A percentile compares a stretch with the other conserved stretches of the same genome.
Evolutionary conservation across 768 basidiomycete species (phyloP).

Genomic region (Podaxis sp.): DNA sequence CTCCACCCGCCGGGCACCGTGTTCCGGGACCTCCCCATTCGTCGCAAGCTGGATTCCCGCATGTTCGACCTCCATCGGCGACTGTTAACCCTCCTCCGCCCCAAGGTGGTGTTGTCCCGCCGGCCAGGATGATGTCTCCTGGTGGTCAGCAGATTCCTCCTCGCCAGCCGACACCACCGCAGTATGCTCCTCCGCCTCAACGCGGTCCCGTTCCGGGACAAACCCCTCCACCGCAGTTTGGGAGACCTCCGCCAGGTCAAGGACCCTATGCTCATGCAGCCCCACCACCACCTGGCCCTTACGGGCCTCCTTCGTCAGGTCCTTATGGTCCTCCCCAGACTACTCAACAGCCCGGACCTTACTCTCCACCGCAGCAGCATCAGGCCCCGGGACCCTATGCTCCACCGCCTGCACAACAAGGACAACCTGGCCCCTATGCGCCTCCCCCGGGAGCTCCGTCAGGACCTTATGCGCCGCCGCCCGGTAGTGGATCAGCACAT

Average conservation of each 20-base stretch:
- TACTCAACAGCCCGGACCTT: conserved; percentile 17
- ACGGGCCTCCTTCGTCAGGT: conserved; percentile 21
- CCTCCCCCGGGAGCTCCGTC: conserved; percentile 18
- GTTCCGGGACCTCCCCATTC: conserved; percentile 21
- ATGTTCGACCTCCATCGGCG: conserved; percentile 23
- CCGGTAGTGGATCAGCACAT: conserved; percentile 20
- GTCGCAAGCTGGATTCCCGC: conserved; percentile 21
- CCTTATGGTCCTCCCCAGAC: conserved; percentile 19
- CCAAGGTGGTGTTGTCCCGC: conserved; percentile 17
- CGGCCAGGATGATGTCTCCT: conserved; percentile 42
- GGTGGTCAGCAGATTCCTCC: conserved; percentile 17
- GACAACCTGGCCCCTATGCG: conserved; percentile 17
- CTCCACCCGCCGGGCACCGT: conserved; percentile 28
- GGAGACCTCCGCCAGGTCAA: conserved; percentile 25
- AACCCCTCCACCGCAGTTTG: conserved; percentile 28
- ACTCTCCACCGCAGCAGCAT: conserved; percentile 20
- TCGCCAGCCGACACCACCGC: conserved; percentile 43
- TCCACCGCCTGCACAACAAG: conserved; percentile 18
- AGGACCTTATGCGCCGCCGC: conserved; percentile 42
- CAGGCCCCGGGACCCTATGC: conserved; percentile 27
- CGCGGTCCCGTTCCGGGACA: conserved; percentile 38
- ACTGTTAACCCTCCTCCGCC: conserved; percentile 11
- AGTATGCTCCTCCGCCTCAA: conserved; percentile 42
- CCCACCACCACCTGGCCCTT: conserved; percentile 33
- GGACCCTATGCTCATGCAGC: conserved; percentile 30